A percentile compares a stretch with the other conserved stretches of the same genome.
phyloP scores from a whole-genome alignment of 2,329 filamentous ascomycete genomes.

The Aspergillus arachidicola region DNA sequence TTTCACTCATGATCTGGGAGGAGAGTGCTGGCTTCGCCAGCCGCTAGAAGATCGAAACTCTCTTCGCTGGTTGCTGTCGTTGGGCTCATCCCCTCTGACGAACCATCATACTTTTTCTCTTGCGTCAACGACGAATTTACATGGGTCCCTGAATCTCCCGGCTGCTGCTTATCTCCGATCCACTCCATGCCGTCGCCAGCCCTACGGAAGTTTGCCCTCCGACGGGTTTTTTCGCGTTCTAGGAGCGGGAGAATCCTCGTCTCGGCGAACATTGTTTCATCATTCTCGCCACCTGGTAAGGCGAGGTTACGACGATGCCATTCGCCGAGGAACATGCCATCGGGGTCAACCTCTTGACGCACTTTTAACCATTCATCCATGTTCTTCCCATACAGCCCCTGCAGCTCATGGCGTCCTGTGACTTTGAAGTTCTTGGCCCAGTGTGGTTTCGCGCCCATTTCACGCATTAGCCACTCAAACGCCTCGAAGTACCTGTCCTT shows the following conservation, averaged over 20 bases:
- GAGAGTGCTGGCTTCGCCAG: constrained; percentile 47
- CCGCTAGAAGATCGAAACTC: constrained; percentile 50
- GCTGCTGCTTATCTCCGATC: constrained; percentile 41
- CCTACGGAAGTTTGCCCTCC: constrained; percentile 27
- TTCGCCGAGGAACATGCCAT: constrained; percentile 85
- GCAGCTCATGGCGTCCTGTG: constrained; percentile 60
- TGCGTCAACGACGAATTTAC: constrained; percentile 11
- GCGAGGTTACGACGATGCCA: constrained; percentile 79
- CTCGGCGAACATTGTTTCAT: constrained; percentile 16
- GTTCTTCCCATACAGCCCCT: constrained; percentile 68
- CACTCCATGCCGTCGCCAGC: constrained; percentile 46
- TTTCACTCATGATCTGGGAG: constrained; percentile 24
- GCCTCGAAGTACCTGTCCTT: constrained; percentile 79
- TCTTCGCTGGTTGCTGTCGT: constrained; percentile 49
- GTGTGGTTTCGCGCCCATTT: constrained; percentile 79
- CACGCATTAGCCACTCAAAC: constrained; percentile 88
- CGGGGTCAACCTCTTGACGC: constrained; percentile 71
- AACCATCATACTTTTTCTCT: constrained; percentile 12
- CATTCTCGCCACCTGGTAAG: constrained; percentile 28
- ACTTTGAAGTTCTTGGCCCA: constrained; percentile 90
- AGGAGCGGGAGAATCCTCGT: constrained; percentile 38
- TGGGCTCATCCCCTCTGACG: constrained; percentile 21
- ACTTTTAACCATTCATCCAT: constrained; percentile 69
- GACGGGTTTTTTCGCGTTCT: constrained; percentile 46
- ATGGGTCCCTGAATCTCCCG: constrained; percentile 12